Base-by-base conservation (phyloP, 495 filamentous ascomycete species). In the Penicillium alfredii region DNA sequence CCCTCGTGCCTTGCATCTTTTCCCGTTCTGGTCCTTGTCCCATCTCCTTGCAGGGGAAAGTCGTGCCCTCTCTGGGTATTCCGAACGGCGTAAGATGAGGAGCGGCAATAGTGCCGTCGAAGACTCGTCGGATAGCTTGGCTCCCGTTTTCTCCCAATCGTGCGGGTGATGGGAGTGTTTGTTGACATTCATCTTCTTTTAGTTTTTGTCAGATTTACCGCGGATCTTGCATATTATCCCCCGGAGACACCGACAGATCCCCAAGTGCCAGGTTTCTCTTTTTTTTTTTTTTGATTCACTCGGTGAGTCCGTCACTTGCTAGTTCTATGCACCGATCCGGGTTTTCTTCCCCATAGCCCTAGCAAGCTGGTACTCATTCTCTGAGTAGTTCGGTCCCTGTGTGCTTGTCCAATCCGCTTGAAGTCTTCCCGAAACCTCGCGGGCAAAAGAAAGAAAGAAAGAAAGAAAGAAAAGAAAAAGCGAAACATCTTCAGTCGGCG, bases 1-100 rank as follows among this genome's bases (percentile, higher is more conserved):
- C 51, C 49, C 56, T 60, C 49, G 58, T 66, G 63, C 63, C 63
- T 66, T 66, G 63, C 63, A 64, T 66, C 44, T 26, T 32, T 40
- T 52, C 48, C 49, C 55, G 36, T 65, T 63, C 43, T 17, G 42
- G 37, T 45, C 30, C 44, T 40, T 56, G 53, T 55, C 35, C 34
- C 38, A 51, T 48, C 58, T 63, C 60, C 63, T 66, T 66, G 60
- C 63, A 55, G 56, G 17, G 38, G 45, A 23, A 58, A 38, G 46
- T 61, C 49, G 55, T 64, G 47, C 49, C 42, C 52, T n/a, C n/a
- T n/a, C 44, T 46, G 37, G 36, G 25, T 40, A 25, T 42, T 38
- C 41, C 42, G 36, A 13, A 49, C 43, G 42, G 45, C 50, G 44
- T 47, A 53, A 59, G 51, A 56, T 61, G 54, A 62, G 50, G 54